phyloP scores from a whole-genome alignment of 1,139 yeast species.

The Suhomyces choctaworum region DNA sequence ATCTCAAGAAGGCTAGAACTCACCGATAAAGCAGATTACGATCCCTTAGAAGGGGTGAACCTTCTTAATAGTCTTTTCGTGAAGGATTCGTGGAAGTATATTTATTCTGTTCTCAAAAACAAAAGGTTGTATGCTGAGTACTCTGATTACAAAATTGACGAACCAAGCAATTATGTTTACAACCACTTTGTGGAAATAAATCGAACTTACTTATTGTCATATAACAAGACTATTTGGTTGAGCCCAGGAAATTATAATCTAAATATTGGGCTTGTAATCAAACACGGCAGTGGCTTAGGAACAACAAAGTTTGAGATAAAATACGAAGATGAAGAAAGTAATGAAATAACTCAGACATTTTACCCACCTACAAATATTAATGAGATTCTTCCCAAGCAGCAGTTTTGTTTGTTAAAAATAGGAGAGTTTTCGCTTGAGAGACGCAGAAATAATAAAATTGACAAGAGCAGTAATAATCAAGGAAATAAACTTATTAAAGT shows the following conservation, averaged over 20 bases:
- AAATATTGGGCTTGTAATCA: constrained; percentile 53
- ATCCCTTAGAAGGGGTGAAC: constrained; percentile 1
- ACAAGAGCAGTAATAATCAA: background rate
- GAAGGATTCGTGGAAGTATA: constrained; percentile 57
- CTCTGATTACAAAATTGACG: constrained; percentile 51
- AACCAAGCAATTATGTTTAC: constrained; percentile 47
- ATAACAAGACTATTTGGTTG: constrained; percentile 47
- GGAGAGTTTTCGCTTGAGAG: constrained; percentile 47
- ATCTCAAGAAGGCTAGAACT: constrained; percentile 33
- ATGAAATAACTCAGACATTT: constrained; percentile 35
- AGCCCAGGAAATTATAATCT: constrained; percentile 54
- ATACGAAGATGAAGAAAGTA: constrained; percentile 25
- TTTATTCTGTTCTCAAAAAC: constrained; percentile 51
- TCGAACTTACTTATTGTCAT: constrained; percentile 51
- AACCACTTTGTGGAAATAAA: constrained; percentile 49
- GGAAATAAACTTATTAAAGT: constrained; percentile 37
- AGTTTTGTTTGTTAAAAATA: constrained; percentile 51
- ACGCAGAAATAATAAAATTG: background rate
- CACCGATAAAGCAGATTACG: constrained; percentile 13
- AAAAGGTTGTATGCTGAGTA: constrained; percentile 55
- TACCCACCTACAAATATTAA: constrained; percentile 60
- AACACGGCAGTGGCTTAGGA: constrained; percentile 57
- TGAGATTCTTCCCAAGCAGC: constrained; percentile 56
- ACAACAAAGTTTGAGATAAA: constrained; percentile 56
- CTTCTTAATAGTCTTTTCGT: constrained; percentile 27